A percentile compares a stretch with the other conserved stretches of the same genome.
Evolutionary conservation across 768 basidiomycete species (phyloP).

Genomic region (Tulasnella sp.): DNA sequence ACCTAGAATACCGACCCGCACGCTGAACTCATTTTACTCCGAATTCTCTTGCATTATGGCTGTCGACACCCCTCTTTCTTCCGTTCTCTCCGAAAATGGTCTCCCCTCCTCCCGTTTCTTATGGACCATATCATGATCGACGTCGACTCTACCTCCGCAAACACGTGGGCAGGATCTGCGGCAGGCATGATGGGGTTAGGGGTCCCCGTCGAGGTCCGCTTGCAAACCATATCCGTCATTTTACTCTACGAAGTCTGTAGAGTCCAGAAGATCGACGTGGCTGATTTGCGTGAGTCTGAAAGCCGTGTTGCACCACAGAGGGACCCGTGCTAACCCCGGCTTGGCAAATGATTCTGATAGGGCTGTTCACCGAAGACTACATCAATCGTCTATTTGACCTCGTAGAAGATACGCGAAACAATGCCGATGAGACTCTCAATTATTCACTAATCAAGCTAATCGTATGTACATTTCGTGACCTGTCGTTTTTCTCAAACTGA

Average conservation of each 20-base stretch:
- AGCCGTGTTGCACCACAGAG: neutral
- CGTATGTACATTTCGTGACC: slow-evolving; percentile 35
- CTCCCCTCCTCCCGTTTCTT: slow-evolving; percentile 61
- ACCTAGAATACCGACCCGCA: slow-evolving; percentile 75
- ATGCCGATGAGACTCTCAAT: slow-evolving; percentile 86
- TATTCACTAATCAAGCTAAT: slow-evolving; percentile 92
- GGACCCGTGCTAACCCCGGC: too few species aligned
- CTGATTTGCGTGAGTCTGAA: slow-evolving; percentile 58
- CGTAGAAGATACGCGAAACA: slow-evolving; percentile 79
- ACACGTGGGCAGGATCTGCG: slow-evolving; percentile 31
- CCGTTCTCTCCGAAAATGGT: slow-evolving; percentile 73
- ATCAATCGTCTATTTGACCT: slow-evolving; percentile 85
- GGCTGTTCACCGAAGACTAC: slow-evolving; percentile 67
- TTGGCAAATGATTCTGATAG: slow-evolving; percentile 30
- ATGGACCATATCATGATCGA: slow-evolving; percentile 79
- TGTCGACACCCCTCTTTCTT: slow-evolving; percentile 55
- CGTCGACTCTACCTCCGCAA: slow-evolving; percentile 56
- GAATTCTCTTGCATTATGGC: slow-evolving; percentile 64
- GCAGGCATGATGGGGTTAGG: slow-evolving; percentile 26
- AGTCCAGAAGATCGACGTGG: slow-evolving; percentile 66
- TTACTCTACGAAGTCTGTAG: slow-evolving; percentile 88
- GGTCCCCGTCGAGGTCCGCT: slow-evolving; percentile 71
- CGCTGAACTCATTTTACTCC: slow-evolving; percentile 63
- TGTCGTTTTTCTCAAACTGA: neutral
- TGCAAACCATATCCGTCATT: slow-evolving; percentile 56